Percentiles rank a stretch among this genome's conserved stretches.
Conservation (phyloP, 257 asterid species). For the Lithospermum erythrorhizon region DNA sequence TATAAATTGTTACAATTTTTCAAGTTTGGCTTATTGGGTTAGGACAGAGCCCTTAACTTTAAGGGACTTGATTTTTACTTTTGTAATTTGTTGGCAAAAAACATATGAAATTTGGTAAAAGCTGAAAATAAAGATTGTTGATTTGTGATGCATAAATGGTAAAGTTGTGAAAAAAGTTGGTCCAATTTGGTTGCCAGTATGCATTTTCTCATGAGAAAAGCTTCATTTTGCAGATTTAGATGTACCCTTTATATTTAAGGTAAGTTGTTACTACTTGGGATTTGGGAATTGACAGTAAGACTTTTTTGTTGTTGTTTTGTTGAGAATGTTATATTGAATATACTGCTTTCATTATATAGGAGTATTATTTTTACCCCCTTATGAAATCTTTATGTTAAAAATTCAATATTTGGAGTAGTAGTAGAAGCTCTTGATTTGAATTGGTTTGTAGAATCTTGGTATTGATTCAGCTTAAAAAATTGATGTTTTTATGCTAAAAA, state of each 20-base stretch:
- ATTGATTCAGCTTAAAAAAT: background rate
- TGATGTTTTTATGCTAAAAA: too few relatives aligned
- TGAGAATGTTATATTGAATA: constrained; percentile 5
- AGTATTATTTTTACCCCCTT: constrained; percentile 21
- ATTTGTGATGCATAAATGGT: background rate
- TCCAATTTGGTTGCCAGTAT: constrained; percentile 12
- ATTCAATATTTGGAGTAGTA: too few relatives aligned
- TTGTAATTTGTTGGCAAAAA: too few relatives aligned
- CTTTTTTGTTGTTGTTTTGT: constrained; percentile 4
- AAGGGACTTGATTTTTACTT: too few relatives aligned
- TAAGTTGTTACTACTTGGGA: constrained; percentile 13
- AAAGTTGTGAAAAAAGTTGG: background rate
- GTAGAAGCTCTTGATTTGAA: constrained; percentile 1
- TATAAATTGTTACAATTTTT: too few relatives aligned
- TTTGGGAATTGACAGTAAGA: constrained; percentile 17
- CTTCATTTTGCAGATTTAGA: constrained; percentile 74
- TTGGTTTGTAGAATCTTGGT: constrained; percentile 19
- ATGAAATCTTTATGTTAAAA: constrained; percentile 3
- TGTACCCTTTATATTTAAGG: constrained; percentile 28
- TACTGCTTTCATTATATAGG: constrained; percentile 2
- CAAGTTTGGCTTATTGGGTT: background rate
- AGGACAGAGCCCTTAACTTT: too few relatives aligned
- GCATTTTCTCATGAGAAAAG: constrained; percentile 33
- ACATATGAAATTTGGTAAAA: too few relatives aligned
- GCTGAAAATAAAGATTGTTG: background rate